These are phyloP conservation scores for Thermothielavioides terrestris DNA, from an alignment of 495 filamentous ascomycete species.

Conservation along the genomic window DNA sequence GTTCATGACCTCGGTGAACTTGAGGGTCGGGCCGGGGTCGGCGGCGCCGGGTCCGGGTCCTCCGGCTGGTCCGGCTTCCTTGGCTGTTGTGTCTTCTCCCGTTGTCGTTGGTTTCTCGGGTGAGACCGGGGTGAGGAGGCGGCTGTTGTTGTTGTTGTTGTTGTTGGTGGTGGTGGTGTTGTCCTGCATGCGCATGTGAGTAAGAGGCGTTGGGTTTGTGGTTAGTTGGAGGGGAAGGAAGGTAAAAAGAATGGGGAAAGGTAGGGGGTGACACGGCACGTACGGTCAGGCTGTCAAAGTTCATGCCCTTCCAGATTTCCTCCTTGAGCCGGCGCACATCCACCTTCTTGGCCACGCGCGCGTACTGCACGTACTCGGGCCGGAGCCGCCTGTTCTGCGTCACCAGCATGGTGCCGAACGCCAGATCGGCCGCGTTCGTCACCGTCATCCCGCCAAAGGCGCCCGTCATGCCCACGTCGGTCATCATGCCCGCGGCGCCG, in stretches of 20 bases:
- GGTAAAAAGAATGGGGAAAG: neutral
- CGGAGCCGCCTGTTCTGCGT: conserved; percentile 72
- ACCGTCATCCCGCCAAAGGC: conserved; percentile 42
- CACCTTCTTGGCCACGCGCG: conserved; percentile 96
- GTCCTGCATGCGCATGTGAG: neutral
- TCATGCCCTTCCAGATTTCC: conserved; percentile 91
- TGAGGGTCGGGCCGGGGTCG: conserved; percentile 49
- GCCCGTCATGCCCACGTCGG: conserved; percentile 37
- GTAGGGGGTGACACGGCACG: conserved; percentile 12
- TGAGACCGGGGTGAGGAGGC: conserved; percentile 10
- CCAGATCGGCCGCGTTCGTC: conserved; percentile 46
- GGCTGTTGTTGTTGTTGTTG: neutral
- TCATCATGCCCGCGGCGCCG: conserved; percentile 37
- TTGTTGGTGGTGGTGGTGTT: neutral
- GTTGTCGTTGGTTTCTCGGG: conserved; percentile 20
- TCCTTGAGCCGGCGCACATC: conserved; percentile 90
- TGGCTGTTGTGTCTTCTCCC: conserved; percentile 22
- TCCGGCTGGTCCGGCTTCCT: too few species aligned
- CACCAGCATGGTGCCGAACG: conserved; percentile 89
- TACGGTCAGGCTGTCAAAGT: conserved; percentile 45
- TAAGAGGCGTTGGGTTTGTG: neutral
- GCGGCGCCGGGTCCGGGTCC: too few species aligned
- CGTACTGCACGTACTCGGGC: conserved; percentile 96
- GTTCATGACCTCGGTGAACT: conserved; percentile 88
- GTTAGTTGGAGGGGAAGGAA: neutral